Evolutionary conservation across 176 grass and related monocot species (phyloP), one percentile per base, ranked within the genome.

Genomic region (Thalia dealbata): DNA sequence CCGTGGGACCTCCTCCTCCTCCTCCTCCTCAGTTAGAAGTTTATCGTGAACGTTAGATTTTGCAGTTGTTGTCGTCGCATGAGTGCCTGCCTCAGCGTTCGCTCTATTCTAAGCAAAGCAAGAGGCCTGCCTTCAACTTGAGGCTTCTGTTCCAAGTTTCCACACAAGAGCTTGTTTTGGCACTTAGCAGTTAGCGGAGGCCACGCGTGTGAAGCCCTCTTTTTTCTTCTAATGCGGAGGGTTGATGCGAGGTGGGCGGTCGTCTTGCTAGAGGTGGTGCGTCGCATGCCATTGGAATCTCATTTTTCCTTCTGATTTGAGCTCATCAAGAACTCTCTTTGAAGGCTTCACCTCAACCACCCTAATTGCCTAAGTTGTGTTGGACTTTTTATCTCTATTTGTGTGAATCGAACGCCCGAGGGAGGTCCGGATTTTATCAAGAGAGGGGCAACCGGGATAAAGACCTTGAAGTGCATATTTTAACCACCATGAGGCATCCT

Each of bases 81-180:
- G 71, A 64, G 38, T 68, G 46, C 50, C 48, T 68, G 46, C 58
- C 54, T 54, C 52, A 76, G 73, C 69, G 80, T 76, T 75, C 78
- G 14, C 79, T 85, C 56, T 27, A 75, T 83, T 90, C 78, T 81
- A 97, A 97, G 95, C 83, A 93, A 97, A 90, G 82, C 71, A 68
- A 58, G 75, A 82, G 64, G 32, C 51, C 65, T 51, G 35, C 9
- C 54, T 50, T 4, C 54, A 44, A 44, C 60, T 22, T 14, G 43
- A 72, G 14, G 50, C 75, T 69, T 78, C 42, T 26, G 28, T 52
- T 26, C 43, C 54, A 86, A 86, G 79, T 56, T 75, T 68, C 35
- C 19, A 59, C 52, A n/a, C 71, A 30, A 10, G 26, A 64, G 35
- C 25, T 41, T 16, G 71, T 29, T 73, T n/a, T 6, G 18, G 25